Evolutionary conservation across 768 basidiomycete genomes (phyloP), one percentile per base, ranked within the genome.

Genomic region (Cystofilobasidium bisporidii): DNA sequence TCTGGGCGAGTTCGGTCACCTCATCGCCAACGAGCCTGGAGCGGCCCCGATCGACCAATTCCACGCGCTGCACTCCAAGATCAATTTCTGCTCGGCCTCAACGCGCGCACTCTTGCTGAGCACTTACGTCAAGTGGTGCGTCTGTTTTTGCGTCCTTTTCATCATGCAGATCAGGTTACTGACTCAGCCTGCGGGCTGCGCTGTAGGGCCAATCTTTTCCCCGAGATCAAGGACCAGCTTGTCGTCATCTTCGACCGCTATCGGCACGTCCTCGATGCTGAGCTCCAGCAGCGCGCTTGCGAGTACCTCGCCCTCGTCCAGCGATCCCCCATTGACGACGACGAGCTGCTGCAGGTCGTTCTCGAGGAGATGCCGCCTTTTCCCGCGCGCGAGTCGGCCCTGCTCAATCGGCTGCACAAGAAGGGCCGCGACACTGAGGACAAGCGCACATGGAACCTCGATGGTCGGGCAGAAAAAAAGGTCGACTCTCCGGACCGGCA

Each of bases 321-420:
- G 30, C 81, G 91, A 43, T 15, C 17, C 5, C 18, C 15, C 28
- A 80, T 86, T 24, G 91, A 93, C 60, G 91, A 92, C 41, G 93
- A 98, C 73, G 92, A 92, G 71, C 81, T 98, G 53, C 80, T 99
- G 50, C 89, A 92, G 75, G 89, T 90, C 70, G 85, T 98, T 18
- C 97, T 93, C 76, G 96, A 98, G 76, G 96, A 98, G 78, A 98
- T 99, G 87, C 96, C 96, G 1, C 92, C 94, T 5, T 99, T 96
- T 82, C 93, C 94, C 4, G 88, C 94, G 62, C 85, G 96, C 57
- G 89, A 91, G 71, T 94, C 91, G 67, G 87, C 93, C 2, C 81
- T 99, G 11, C 81, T 96, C 60, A 88, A 84, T 57, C 83, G 91
- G 59, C 79, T 99, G 47, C 88, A 94, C 76, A 86, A 85, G 74